Base-by-base conservation (phyloP, 495 filamentous ascomycete genomes). In the Penicillium paxilli region DNA sequence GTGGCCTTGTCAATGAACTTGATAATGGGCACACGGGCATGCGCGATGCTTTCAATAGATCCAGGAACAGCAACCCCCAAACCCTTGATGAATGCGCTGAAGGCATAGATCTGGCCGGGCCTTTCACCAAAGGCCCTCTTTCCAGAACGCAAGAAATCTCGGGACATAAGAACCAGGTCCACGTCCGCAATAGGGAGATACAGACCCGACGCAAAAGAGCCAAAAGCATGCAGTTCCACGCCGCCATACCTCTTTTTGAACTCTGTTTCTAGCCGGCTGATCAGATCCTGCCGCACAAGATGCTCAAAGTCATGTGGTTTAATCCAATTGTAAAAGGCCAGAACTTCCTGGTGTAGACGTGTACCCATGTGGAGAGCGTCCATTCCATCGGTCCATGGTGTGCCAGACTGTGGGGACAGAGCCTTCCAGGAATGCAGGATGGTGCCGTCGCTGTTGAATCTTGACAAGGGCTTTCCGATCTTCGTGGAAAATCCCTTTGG, bases 171-270 rank as follows among this genome's bases (percentile, higher is more conserved):
- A 3, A 95, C 93, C 28, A 98, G 73, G 67, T 98, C 94, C 78
- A 98, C 92, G 69, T 98, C 94, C 4, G 86, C 89, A 1, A 86
- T 94, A 0, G 94, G 94, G 4, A 98, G 80, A 64, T 96, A 98
- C 11, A 97, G 75, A 0, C 90, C 91, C 8, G 90, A 90, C 12
- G 90, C 89, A 60, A 91, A 98, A 0, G 94, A 98, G 14, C 94
- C 94, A 70, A 98, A 98, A 9, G 85, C 76, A 17, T 79, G 76
- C 2, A 97, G 67, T 33, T 85, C 74, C 20, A 83, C 78, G 33
- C 82, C 79, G 4, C 70, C 62, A 58, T 81, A 82, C 11, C 74
- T 69, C 17, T 49, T 70, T 30, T 74, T 72, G 58, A 91, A 79
- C 4, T 79, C 69, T 23, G 56, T 51, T 23, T 82, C 70, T 1